phyloP scores from a whole-genome alignment of 352 stramenopile species.

The Pythium sp. region DNA sequence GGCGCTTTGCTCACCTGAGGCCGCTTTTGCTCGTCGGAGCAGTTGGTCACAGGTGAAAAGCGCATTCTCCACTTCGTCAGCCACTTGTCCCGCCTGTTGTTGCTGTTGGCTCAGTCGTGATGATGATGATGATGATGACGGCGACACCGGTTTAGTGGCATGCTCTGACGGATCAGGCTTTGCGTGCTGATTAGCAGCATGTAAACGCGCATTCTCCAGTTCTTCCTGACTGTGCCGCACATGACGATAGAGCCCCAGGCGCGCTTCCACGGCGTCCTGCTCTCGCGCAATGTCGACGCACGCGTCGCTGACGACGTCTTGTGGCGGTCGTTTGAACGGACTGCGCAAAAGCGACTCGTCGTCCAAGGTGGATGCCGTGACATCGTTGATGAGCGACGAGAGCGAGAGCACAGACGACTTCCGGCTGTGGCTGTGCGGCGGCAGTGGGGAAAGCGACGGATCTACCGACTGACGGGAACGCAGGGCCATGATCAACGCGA shows the following conservation, averaged over 20 bases:
- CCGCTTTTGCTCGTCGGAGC: conserved; percentile 22
- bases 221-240: not conserved
- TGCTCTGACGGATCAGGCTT: not conserved
- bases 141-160: not conserved
- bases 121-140: conserved; percentile 7
- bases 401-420: conserved; percentile 20
- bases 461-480: not conserved
- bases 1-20: not conserved
- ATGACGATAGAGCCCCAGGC: conserved; percentile 28
- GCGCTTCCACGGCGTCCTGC: conserved; percentile 34
- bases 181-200: not conserved
- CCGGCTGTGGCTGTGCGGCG: not conserved
- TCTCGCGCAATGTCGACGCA: conserved; percentile 45
- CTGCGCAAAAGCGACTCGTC: not conserved
- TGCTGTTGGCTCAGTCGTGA: conserved; percentile 21
- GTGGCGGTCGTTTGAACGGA: not conserved
- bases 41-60: conserved; percentile 53
- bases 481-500: not conserved
- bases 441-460: not conserved
- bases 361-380: conserved; percentile 9
- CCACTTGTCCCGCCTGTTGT: conserved; percentile 38
- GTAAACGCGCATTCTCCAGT: not conserved
- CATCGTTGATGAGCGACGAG: conserved; percentile 16
- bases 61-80: conserved; percentile 52
- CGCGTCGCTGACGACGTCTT: conserved; percentile 26